Conservation (phyloP, 2,329 filamentous ascomycete species). For the Dichotomopilus funicola region DNA sequence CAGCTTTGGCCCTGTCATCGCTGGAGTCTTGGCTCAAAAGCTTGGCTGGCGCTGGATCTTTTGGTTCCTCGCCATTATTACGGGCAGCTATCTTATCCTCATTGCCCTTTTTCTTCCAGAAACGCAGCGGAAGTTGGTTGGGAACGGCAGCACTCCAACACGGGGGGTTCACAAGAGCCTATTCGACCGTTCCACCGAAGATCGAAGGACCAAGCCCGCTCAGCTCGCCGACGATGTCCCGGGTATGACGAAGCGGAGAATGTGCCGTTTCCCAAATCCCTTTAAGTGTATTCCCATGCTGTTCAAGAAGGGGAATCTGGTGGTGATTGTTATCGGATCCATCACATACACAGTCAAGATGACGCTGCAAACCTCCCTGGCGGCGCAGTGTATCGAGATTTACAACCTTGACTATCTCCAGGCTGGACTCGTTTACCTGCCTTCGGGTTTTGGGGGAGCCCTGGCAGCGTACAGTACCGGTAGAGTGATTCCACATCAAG, state of each 20-base stretch:
- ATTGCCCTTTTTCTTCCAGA: constrained; percentile 40
- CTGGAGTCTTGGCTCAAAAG: constrained; percentile 42
- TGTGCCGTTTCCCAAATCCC: neutral
- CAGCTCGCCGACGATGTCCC: no score
- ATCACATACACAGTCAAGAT: constrained; percentile 36
- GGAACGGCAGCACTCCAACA: neutral
- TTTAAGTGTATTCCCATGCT: constrained; percentile 19
- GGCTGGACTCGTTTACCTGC: constrained; percentile 38
- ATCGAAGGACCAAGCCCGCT: neutral
- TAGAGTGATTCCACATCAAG: constrained; percentile 8
- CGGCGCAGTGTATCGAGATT: constrained; percentile 44
- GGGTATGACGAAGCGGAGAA: neutral
- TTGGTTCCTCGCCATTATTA: constrained; percentile 43
- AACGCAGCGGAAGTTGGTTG: constrained; percentile 21
- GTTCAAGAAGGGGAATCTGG: neutral
- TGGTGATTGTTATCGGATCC: neutral
- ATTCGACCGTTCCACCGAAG: neutral
- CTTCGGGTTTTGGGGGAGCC: constrained; percentile 39
- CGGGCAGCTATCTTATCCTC: constrained; percentile 29
- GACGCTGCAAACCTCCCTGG: constrained; percentile 37
- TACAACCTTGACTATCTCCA: constrained; percentile 48
- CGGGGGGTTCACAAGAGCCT: neutral
- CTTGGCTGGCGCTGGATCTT: constrained; percentile 47
- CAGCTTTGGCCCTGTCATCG: constrained; percentile 40
- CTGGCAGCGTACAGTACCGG: constrained; percentile 32